A percentile compares a stretch with the other conserved stretches of the same genome.
Evolutionary conservation across 192 early-diverging fungal species (phyloP).

Genomic region (Obelidium mucronatum): DNA sequence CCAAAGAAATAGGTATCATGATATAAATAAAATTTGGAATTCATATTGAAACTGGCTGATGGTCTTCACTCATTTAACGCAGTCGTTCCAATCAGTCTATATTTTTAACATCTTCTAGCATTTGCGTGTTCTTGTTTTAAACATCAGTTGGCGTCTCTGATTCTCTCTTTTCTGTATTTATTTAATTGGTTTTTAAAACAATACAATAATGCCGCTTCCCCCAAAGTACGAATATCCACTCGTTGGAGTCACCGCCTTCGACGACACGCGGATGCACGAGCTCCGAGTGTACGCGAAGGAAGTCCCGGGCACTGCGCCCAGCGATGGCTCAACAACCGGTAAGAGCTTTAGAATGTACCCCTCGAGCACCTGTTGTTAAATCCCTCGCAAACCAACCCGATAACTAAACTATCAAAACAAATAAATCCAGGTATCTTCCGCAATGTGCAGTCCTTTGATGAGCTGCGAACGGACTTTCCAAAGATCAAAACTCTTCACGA

Average conservation of each 20-base stretch:
- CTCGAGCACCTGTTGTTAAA: not conserved
- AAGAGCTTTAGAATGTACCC: not conserved
- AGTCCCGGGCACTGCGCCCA: slow-evolving; percentile 23
- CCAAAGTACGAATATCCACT: not conserved
- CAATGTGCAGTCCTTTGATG: slow-evolving; percentile 43
- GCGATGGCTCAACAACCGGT: slow-evolving; percentile 34
- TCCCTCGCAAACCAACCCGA: not conserved
- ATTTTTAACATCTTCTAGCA: too few relatives aligned
- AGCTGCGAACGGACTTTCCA: slow-evolving; percentile 50
- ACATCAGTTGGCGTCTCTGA: not conserved
- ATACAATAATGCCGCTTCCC: slow-evolving; percentile 5
- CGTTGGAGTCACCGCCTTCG: slow-evolving; percentile 17
- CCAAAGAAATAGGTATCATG: too few relatives aligned
- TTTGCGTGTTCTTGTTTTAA: too few relatives aligned
- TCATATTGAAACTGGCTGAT: too few relatives aligned
- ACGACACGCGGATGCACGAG: slow-evolving; percentile 19
- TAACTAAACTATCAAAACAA: not conserved
- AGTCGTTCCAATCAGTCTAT: too few relatives aligned
- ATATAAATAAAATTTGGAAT: too few relatives aligned
- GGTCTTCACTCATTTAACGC: too few relatives aligned
- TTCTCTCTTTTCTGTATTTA: not conserved
- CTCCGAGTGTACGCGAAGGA: slow-evolving; percentile 32
- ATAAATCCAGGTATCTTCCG: slow-evolving; percentile 51
- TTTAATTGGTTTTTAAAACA: not conserved
- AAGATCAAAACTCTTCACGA: slow-evolving; percentile 55